Evolutionary conservation across 2,329 filamentous ascomycete genomes (phyloP).

Genomic region (Knoxdaviesia capensis): DNA sequence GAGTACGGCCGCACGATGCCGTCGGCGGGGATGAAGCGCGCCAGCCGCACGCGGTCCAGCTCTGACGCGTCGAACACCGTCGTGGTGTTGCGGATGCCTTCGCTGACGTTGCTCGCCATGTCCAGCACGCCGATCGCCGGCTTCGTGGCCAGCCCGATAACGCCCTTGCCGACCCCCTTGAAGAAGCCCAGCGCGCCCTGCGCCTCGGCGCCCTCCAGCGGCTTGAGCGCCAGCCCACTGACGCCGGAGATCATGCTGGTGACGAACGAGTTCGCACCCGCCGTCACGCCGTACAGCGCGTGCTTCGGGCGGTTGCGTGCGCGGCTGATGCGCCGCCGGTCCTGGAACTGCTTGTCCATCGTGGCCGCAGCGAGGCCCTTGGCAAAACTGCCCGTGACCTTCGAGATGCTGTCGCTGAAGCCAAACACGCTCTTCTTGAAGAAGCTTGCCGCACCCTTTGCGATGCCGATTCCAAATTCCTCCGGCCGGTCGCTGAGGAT

Average conservation of each 20-base stretch:
- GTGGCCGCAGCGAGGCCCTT: conserved; percentile 92
- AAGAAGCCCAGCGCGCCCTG: conserved; percentile 89
- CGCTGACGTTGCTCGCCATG: conserved; percentile 87
- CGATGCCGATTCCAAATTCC: conserved; percentile 85
- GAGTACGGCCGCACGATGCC: conserved; percentile 89
- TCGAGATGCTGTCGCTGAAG: conserved; percentile 91
- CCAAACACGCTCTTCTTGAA: conserved; percentile 98
- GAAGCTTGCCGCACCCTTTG: conserved; percentile 89
- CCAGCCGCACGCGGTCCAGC: conserved; percentile 82
- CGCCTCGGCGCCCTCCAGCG: conserved; percentile 85
- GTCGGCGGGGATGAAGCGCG: conserved; percentile 78
- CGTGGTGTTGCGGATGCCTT: conserved; percentile 95
- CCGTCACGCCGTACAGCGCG: conserved; percentile 86
- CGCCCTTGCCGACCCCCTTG: conserved; percentile 90
- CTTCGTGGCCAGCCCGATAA: conserved; percentile 88
- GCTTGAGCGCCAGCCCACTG: conserved; percentile 80
- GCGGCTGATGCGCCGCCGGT: conserved; percentile 80
- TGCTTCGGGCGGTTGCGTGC: conserved; percentile 92
- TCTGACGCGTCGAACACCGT: conserved; percentile 94
- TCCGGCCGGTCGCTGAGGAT: conserved; percentile 93
- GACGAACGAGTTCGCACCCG: conserved; percentile 86
- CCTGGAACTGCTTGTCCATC: conserved; percentile 96
- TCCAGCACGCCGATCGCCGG: conserved; percentile 93
- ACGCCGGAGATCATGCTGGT: conserved; percentile 86
- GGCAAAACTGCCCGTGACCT: conserved; percentile 90